These are phyloP conservation scores for Sporobolomyces roseus DNA, from an alignment of 768 basidiomycete genomes.

Conservation along the genomic window DNA sequence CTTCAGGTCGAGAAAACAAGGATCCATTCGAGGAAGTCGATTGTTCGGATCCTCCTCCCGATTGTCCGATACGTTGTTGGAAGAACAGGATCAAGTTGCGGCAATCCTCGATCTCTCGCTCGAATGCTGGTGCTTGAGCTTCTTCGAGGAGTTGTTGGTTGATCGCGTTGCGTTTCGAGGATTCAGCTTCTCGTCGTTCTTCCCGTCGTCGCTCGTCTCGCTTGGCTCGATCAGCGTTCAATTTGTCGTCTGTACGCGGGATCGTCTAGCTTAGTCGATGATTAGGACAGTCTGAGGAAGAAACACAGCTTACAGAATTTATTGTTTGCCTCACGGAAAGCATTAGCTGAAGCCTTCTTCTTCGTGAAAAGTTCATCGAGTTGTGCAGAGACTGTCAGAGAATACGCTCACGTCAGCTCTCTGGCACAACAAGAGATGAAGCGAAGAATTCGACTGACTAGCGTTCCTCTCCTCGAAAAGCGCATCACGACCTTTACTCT, in stretches of 20 bases:
- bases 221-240: constrained; percentile 78
- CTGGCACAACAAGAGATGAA: no score
- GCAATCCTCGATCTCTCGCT: constrained; percentile 91
- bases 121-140: constrained; percentile 82
- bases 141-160: constrained; percentile 81
- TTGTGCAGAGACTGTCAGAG: constrained; percentile 47
- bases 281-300: no score
- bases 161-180: constrained; percentile 72
- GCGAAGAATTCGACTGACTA: constrained; percentile 56
- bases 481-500: constrained; percentile 70
- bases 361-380: constrained; percentile 67
- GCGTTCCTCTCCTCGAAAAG: constrained; percentile 81
- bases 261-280: no score
- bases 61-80: constrained; percentile 46
- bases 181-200: constrained; percentile 72
- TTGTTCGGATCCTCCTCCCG: constrained; percentile 45
- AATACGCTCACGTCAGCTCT: no score
- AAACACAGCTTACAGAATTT: constrained; percentile 59
- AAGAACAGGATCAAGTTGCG: constrained; percentile 84
- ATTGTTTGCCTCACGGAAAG: constrained; percentile 78
- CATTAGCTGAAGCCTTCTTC: constrained; percentile 69
- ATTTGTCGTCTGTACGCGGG: constrained; percentile 56
- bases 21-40: constrained; percentile 47
- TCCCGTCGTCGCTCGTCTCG: constrained; percentile 72
- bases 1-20: constrained; percentile 23